Evolutionary conservation across 805 yeast genomes (phyloP).

Genomic region (Starmerella floris): DNA sequence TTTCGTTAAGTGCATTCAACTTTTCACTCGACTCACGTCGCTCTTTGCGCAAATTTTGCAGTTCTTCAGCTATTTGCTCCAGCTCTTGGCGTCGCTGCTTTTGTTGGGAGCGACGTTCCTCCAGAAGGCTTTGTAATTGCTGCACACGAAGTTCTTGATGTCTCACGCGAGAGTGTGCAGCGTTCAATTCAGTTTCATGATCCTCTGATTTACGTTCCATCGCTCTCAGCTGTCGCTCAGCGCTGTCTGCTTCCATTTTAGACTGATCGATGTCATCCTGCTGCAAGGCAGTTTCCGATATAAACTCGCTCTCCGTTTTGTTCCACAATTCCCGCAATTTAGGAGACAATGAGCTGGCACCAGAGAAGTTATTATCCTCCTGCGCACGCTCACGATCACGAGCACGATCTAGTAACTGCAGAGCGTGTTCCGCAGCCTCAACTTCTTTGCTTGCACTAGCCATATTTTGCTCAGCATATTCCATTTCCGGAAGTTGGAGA

Average conservation of each 20-base stretch:
- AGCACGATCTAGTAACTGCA: slow-evolving; percentile 7
- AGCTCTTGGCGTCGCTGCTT: slow-evolving; percentile 15
- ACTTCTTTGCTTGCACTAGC: slow-evolving; percentile 1
- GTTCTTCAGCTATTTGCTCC: slow-evolving; percentile 11
- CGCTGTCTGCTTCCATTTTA: not conserved
- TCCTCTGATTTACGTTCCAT: slow-evolving; percentile 3
- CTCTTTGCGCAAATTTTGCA: slow-evolving; percentile 20
- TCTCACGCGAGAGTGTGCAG: slow-evolving; percentile 1
- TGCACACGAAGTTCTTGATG: slow-evolving; percentile 2
- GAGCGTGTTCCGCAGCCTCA: slow-evolving; percentile 3
- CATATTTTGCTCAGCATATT: slow-evolving; percentile 16
- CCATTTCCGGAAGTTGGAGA: slow-evolving; percentile 12
- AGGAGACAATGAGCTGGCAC: not conserved
- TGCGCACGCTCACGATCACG: slow-evolving; percentile 2
- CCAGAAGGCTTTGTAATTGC: slow-evolving; percentile 11
- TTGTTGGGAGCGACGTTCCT: slow-evolving; percentile 11
- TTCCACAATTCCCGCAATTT: slow-evolving; percentile 8
- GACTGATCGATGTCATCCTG: slow-evolving; percentile 6
- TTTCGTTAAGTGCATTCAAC: slow-evolving; percentile 44
- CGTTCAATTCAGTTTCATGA: slow-evolving; percentile 2
- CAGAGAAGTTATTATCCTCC: not conserved
- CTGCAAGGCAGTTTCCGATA: slow-evolving; percentile 2
- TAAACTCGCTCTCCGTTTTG: slow-evolving; percentile 7
- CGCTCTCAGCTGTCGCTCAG: not conserved
- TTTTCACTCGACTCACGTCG: slow-evolving; percentile 29